Base-by-base conservation (phyloP, 352 stramenopile species). In the Pythium biforme region DNA sequence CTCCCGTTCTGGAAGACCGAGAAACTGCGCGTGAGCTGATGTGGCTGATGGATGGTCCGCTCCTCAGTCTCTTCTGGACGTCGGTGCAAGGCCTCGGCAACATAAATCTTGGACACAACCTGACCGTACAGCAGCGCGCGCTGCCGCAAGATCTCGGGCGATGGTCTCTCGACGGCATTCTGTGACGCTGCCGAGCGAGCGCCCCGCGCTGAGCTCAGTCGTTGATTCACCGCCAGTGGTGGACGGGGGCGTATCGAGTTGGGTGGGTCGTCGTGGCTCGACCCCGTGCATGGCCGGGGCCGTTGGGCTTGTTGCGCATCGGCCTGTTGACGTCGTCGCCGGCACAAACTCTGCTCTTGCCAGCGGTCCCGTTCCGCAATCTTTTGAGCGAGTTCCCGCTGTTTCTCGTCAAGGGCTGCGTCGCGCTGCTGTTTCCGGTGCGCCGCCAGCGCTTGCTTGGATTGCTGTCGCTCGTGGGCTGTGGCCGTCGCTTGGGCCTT, bases 101-200 rank as follows among this genome's bases (percentile, higher is more conserved):
- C 34, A 26, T 76, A 84, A n/a, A 78, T 73, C 55, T 79, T 83
- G 0, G 74, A 75, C 4, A 81, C 77, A 19, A 83, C 74, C 31
- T 79, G 73, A 1, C 80, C 80, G 25, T 89, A 89, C 19, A 84
- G 51, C 10, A 76, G 37, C 7, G 72, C 77, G 23, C 80, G 72
- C 47, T 84, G 74, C 11, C 74, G 74, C 7, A 68, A 50, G 1
- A 86, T 64, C 15, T 77, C 74, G 22, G 77, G 76, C 1, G 55
- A 50, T 0, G 48, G 39, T 0, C 20, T 23, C 1, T 37, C 46
- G 3, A n/a, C 14, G 1, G 37, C 6, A 14, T n/a, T 20, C 37
- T 43, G 19, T 17, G 37, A 17, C 9, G 46, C 17, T 10, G 22
- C 17, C 41, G 31, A 17, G 26, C 19, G 27, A 23, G 34, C n/a